A percentile compares a stretch with the other conserved stretches of the same genome.
Evolutionary conservation across 2,329 filamentous ascomycete species (phyloP).

Genomic region (Ambrosiella beaveri): DNA sequence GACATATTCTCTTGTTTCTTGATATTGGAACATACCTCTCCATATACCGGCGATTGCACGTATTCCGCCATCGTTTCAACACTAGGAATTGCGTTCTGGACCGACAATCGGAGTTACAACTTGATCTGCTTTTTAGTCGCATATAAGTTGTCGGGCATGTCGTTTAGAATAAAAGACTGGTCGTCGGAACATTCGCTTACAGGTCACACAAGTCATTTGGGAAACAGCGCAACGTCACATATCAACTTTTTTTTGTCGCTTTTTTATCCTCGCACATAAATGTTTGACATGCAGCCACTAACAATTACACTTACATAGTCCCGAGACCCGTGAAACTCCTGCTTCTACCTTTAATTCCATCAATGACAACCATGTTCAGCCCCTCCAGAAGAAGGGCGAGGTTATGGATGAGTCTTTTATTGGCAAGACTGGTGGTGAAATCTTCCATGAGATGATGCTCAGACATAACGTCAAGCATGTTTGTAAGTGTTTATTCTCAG

Average conservation of each 20-base stretch:
- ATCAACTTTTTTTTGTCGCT: conserved; percentile 1
- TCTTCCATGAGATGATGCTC: conserved; percentile 99
- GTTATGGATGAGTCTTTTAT: conserved; percentile 81
- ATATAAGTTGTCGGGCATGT: too few species aligned
- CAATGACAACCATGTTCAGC: conserved; percentile 45
- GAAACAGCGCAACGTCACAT: background rate
- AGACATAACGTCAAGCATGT: conserved; percentile 82
- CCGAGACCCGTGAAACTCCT: conserved; percentile 37
- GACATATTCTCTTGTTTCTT: too few species aligned
- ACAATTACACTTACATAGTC: conserved; percentile 22
- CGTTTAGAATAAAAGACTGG: too few species aligned
- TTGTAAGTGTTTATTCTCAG: conserved; percentile 43
- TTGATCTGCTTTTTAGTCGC: too few species aligned
- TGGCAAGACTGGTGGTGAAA: conserved; percentile 86
- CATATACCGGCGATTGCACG: too few species aligned
- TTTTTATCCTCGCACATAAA: background rate
- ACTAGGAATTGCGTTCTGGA: too few species aligned
- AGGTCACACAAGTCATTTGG: too few species aligned
- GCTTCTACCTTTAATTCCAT: conserved; percentile 42
- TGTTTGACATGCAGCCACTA: background rate
- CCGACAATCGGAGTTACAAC: too few species aligned
- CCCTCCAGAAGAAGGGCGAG: conserved; percentile 40
- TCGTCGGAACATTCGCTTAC: too few species aligned
- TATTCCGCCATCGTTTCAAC: too few species aligned
- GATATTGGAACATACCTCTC: too few species aligned